Evolutionary conservation across 441 rosid species (phyloP).

Genomic region (Melastoma candidum): DNA sequence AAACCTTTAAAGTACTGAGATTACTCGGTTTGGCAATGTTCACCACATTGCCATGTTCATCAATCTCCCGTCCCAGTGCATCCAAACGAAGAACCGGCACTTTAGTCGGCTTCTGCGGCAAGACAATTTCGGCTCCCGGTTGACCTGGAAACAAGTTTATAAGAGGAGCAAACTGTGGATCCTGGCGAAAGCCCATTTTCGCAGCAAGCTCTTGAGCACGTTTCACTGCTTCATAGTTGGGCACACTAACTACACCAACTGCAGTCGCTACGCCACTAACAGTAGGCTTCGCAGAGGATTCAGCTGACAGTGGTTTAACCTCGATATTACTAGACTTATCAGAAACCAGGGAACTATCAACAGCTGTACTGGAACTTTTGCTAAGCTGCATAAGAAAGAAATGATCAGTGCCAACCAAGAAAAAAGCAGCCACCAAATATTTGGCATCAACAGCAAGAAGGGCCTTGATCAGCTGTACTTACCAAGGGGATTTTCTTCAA

Average conservation of each 20-base stretch:
- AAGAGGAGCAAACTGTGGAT: conserved; percentile 60
- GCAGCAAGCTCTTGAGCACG: conserved; percentile 89
- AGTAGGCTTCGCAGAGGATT: conserved; percentile 26
- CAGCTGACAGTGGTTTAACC: conserved; percentile 22
- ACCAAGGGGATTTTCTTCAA: conserved; percentile 60
- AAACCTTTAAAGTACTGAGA: conserved; percentile 89
- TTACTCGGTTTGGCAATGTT: conserved; percentile 77
- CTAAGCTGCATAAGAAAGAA: conserved; percentile 34
- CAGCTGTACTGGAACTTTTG: conserved; percentile 29
- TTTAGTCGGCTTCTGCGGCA: conserved; percentile 72
- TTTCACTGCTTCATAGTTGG: conserved; percentile 75
- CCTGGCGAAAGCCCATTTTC: conserved; percentile 74
- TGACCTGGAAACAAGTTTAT: conserved; percentile 65
- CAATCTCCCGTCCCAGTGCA: conserved; percentile 90
- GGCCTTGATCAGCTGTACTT: conserved; percentile 16
- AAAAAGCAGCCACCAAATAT: conserved; percentile 1
- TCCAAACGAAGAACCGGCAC: conserved; percentile 87
- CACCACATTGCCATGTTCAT: conserved; percentile 86
- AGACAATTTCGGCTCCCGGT: conserved; percentile 33
- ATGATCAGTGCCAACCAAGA: conserved; percentile 1
- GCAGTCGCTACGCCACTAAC: conserved; percentile 22
- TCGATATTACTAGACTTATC: conserved; percentile 21
- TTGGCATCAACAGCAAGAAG: background rate
- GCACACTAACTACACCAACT: conserved; percentile 35
- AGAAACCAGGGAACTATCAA: conserved; percentile 27